phyloP scores from a whole-genome alignment of 176 grass and related monocot species.

The Oryza officinalis region DNA sequence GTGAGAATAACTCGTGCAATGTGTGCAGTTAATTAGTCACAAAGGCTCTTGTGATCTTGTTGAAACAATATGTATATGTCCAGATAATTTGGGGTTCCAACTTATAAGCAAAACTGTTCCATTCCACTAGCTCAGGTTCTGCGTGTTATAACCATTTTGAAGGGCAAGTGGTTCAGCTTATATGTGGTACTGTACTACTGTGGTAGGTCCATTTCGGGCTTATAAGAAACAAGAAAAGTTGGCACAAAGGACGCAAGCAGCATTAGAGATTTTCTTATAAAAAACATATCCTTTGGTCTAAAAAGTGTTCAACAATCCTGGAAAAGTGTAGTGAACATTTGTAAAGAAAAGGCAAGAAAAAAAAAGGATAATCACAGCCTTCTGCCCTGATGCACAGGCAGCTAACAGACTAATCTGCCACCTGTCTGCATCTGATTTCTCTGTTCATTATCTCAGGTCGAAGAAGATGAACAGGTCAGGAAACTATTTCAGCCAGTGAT shows the following conservation, averaged over 20 bases:
- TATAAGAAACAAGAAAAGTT: not conserved
- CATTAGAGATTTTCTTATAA: not conserved
- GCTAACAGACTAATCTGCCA: not conserved
- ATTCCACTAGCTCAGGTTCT: not conserved
- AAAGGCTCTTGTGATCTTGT: not conserved
- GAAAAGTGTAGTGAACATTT: not conserved
- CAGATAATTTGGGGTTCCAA: not conserved
- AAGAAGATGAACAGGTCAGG: not conserved
- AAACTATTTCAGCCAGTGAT: not conserved
- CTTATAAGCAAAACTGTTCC: not conserved
- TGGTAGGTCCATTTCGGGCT: not conserved
- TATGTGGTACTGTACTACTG: not conserved
- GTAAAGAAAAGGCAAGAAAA: not conserved
- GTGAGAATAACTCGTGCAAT: not conserved
- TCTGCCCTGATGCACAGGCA: constrained; percentile 7
- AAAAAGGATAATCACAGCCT: not conserved
- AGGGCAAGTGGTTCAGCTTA: not conserved
- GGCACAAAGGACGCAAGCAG: not conserved
- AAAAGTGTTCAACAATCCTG: not conserved
- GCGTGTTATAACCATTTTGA: not conserved
- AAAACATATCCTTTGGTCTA: not conserved
- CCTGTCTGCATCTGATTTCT: not conserved
- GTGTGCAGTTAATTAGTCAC: not conserved
- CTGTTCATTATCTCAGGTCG: not conserved
- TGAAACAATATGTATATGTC: not conserved